These are phyloP conservation scores for Zizania palustris DNA, from an alignment of 202 grass and related monocot species.

Conservation along the genomic window DNA sequence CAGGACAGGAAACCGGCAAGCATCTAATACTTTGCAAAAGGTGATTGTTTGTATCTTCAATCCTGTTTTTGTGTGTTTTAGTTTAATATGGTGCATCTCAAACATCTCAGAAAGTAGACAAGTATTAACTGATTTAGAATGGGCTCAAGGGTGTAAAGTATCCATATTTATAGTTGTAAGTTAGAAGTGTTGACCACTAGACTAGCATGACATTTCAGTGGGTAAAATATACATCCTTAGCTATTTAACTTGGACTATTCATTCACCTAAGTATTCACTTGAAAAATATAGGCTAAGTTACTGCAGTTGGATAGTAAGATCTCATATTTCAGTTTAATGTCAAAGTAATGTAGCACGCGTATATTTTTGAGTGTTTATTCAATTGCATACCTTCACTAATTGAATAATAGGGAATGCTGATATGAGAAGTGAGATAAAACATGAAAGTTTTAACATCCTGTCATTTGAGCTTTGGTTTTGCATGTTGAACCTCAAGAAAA, in stretches of 20 bases:
- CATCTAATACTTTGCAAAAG: not conserved
- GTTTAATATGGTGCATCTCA: too few species aligned
- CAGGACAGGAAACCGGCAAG: not conserved
- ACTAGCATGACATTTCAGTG: too few species aligned
- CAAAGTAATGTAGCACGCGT: not conserved
- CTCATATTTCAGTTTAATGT: not conserved
- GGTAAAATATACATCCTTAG: too few species aligned
- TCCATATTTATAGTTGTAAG: too few species aligned
- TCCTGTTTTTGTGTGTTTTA: too few species aligned
- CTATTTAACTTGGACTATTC: too few species aligned
- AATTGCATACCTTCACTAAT: not conserved
- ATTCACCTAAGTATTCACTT: too few species aligned
- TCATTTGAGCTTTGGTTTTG: constrained; percentile 7
- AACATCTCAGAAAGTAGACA: too few species aligned
- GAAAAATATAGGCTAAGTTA: not conserved
- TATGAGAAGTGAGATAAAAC: not conserved
- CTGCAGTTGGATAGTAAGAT: not conserved
- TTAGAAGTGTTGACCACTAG: too few species aligned
- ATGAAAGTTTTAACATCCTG: not conserved
- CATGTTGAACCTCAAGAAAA: not conserved
- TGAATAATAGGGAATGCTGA: not conserved
- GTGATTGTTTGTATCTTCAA: not conserved
- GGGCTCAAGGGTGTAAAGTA: too few species aligned
- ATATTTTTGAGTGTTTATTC: not conserved
- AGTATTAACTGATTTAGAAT: too few species aligned